Base-by-base conservation (phyloP, 202 grass and related monocot species). In the Hordeum pubiflorum region DNA sequence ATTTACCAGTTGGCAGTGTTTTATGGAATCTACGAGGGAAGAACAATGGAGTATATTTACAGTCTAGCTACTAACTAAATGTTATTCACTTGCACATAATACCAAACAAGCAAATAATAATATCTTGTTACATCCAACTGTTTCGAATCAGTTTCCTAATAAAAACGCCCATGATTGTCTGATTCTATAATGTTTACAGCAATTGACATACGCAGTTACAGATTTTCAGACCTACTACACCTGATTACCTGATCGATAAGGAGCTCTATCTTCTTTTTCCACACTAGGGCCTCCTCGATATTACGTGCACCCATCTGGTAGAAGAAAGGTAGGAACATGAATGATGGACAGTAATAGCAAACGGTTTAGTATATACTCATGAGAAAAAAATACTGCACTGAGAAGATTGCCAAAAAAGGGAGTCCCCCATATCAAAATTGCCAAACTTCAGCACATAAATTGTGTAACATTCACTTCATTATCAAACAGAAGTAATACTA, bases 171-270 rank as follows among this genome's bases (percentile, higher is more conserved):
- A 0, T 34, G 26, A 33, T 12, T 12, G 69, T 56, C 7, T 58
- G 38, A 80, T 63, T 13, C 32, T 80, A 14, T 55, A 12, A 40
- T 75, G 22, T 36, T 84, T 63, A 40, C 32, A 84, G 15, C 32
- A 82, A 64, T 61, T 72, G n/a, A 1, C 18, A 71, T 76, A 74
- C 23, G 9, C 6, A 44, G 33, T 48, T 75, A 62, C 40, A 82
- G 26, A 60, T 52, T 82, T 61, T 34, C 33, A 31, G 48, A 62
- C 18, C 21, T 89, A 22, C 52, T 86, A 65, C 48, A 88, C 92
- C 92, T 94, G 96, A 98, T 65, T 50, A 98, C 96, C 96, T 93
- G 96, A 98, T 95, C 90, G 76, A 98, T 98, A 62, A 95, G 87
- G 52, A 88, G 75, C 78, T 98, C 90, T 69, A 98, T 81, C 74